Percentiles rank a stretch among this genome's conserved stretches.
These are phyloP conservation scores for Santalum album DNA, from an alignment of 164 flowering plant genomes.

Conservation along the genomic window DNA sequence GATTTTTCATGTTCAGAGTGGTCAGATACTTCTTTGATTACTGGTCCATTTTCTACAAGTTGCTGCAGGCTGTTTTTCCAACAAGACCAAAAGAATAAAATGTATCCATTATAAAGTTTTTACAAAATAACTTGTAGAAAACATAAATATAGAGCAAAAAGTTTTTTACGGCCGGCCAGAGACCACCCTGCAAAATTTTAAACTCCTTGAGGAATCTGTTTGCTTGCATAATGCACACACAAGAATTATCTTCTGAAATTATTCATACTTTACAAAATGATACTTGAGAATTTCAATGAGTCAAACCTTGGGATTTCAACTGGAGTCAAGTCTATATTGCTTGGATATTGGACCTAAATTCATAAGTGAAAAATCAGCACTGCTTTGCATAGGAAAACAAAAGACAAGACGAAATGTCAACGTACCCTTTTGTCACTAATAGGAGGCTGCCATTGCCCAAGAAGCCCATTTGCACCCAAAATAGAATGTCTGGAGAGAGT, in stretches of 20 bases:
- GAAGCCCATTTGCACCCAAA: slow-evolving; percentile 85
- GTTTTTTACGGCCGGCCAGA: neutral
- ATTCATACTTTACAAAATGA: neutral
- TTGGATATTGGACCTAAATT: slow-evolving; percentile 75
- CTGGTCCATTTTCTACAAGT: slow-evolving; percentile 24
- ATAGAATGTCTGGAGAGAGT: slow-evolving; percentile 87
- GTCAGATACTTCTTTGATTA: slow-evolving; percentile 17
- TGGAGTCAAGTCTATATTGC: slow-evolving; percentile 62
- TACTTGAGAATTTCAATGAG: neutral
- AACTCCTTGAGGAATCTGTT: too few species aligned
- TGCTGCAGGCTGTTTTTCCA: slow-evolving; percentile 30
- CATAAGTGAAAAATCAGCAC: slow-evolving; percentile 15
- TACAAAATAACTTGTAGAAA: neutral
- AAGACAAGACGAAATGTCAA: neutral
- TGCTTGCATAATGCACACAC: neutral
- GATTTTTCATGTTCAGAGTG: slow-evolving; percentile 22
- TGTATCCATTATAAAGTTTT: neutral
- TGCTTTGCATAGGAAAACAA: neutral
- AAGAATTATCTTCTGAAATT: neutral
- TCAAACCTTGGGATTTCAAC: slow-evolving; percentile 71
- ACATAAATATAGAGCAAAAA: neutral
- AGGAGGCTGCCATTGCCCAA: slow-evolving; percentile 82
- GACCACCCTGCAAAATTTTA: too few species aligned
- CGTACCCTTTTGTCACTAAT: slow-evolving; percentile 50
- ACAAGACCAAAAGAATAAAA: neutral